Conservation (phyloP, 108 stramenopile species). For the Nitzschia sp. region DNA sequence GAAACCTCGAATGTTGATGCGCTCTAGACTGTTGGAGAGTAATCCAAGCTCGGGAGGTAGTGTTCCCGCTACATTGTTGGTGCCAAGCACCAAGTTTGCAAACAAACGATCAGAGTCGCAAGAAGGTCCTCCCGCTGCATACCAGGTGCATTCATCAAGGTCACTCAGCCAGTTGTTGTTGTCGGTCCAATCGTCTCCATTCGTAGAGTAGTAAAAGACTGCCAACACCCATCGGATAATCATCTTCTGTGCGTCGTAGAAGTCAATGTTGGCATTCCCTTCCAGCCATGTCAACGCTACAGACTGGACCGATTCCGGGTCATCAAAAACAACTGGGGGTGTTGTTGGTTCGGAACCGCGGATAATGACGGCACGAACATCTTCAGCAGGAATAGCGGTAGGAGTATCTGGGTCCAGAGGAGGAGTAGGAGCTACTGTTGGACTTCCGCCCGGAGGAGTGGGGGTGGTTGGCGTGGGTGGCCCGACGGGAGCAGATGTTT, state of each 20-base stretch:
- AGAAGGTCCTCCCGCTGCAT: conserved; percentile 19
- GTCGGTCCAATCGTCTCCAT: conserved; percentile 41
- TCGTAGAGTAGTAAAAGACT: conserved; percentile 45
- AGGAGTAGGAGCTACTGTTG: conserved; percentile 2
- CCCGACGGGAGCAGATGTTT: conserved; percentile 1
- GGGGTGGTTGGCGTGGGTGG: conserved; percentile 9
- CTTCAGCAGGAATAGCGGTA: conserved; percentile 5
- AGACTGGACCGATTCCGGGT: conserved; percentile 24
- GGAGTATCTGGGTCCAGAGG: conserved; percentile 10
- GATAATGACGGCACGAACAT: conserved; percentile 15
- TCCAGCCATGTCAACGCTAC: conserved; percentile 30
- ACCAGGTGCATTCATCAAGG: conserved; percentile 47
- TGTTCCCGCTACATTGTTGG: conserved; percentile 41
- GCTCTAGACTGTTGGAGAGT: conserved; percentile 31
- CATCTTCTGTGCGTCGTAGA: conserved; percentile 33
- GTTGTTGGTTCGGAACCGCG: conserved; percentile 20
- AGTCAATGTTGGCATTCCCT: conserved; percentile 24
- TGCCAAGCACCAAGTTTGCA: conserved; percentile 34
- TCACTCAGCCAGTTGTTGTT: conserved; percentile 46
- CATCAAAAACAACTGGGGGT: conserved; percentile 11
- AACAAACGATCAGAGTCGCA: conserved; percentile 28
- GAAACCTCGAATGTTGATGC: conserved; percentile 37
- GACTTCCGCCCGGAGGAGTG: not conserved
- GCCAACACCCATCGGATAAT: conserved; percentile 37
- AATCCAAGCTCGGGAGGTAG: conserved; percentile 39